Evolutionary conservation across 306 rosid genomes (phyloP).

Genomic region (Abrus pulchellus): DNA sequence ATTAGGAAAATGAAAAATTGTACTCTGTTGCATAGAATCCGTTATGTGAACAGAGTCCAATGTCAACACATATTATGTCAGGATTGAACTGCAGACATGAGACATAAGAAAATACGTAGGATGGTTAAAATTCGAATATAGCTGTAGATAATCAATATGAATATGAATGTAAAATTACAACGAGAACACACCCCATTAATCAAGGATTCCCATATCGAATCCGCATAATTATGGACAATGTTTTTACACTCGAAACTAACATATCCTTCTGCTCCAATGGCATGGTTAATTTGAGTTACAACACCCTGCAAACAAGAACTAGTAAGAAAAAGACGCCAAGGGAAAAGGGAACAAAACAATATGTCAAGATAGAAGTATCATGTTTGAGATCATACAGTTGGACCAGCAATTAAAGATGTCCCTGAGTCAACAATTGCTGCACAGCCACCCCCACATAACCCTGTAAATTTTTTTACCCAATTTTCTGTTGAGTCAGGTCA

Average conservation of each 20-base stretch:
- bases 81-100: conserved; percentile 62
- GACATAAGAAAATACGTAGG: conserved; percentile 34
- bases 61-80: conserved; percentile 63
- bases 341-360: background rate
- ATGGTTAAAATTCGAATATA: conserved; percentile 35
- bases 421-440: conserved; percentile 80
- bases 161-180: conserved; percentile 6
- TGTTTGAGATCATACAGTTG: conserved; percentile 63
- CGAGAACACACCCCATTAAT: conserved; percentile 65
- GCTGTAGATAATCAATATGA: background rate
- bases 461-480: conserved; percentile 49
- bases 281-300: conserved; percentile 82
- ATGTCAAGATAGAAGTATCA: conserved; percentile 30
- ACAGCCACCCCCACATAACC: conserved; percentile 67
- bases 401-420: conserved; percentile 77
- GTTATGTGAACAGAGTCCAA: conserved; percentile 62
- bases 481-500: background rate
- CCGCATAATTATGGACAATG: conserved; percentile 63
- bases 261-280: conserved; percentile 78
- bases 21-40: conserved; percentile 54
- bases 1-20: conserved; percentile 37
- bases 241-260: conserved; percentile 74
- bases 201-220: conserved; percentile 72
- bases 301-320: conserved; percentile 58
- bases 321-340: conserved; percentile 37